phyloP scores from a whole-genome alignment of 352 stramenopile genomes.

The Pythium biforme region DNA sequence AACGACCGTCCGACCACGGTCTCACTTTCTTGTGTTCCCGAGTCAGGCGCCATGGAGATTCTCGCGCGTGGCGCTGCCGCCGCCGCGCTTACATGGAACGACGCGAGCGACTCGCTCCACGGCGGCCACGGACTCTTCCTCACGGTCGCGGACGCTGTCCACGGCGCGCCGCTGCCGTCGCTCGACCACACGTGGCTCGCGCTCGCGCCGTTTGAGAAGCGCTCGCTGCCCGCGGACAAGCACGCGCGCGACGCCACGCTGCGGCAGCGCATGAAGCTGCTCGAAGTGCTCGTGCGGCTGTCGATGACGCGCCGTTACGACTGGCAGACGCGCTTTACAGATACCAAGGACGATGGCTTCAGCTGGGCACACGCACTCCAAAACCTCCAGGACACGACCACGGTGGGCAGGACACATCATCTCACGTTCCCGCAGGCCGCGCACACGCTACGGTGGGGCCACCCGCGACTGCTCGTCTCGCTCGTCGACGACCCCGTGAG shows the following conservation, averaged over 20 bases:
- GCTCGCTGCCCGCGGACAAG: neutral
- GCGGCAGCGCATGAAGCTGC: neutral
- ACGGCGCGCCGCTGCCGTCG: neutral
- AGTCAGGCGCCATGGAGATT: too few relatives aligned
- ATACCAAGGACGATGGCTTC: neutral
- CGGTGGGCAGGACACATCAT: too few relatives aligned
- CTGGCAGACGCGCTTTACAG: neutral
- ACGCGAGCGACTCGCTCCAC: neutral
- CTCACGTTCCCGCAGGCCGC: neutral
- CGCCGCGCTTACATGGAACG: neutral
- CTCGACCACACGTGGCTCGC: neutral
- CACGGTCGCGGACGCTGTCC: neutral
- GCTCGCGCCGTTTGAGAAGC: neutral
- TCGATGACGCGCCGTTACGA: neutral
- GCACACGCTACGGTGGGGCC: neutral
- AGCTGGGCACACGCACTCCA: neutral
- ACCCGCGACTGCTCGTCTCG: neutral
- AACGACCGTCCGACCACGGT: too few relatives aligned
- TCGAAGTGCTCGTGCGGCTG: conserved; percentile 1
- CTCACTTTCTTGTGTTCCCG: too few relatives aligned
- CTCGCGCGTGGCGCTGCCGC: neutral
- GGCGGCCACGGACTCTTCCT: neutral
- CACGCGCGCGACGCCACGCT: neutral
- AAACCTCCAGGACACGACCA: neutral
- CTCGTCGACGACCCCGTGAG: neutral